Conservation (phyloP, 768 basidiomycete genomes). For the Lyophyllum shimeji region DNA sequence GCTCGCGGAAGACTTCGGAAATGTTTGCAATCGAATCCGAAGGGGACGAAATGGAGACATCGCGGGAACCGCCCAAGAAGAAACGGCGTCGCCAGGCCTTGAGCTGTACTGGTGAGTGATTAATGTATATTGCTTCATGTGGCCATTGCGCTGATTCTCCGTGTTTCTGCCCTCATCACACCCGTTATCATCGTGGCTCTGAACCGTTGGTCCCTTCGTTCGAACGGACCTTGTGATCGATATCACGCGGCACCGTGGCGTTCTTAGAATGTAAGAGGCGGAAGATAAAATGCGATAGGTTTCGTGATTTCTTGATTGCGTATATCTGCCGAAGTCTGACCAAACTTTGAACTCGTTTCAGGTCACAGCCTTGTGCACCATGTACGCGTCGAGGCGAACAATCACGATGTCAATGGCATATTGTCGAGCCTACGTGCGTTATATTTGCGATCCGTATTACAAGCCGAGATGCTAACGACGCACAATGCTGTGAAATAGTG, state of each 20-base stretch:
- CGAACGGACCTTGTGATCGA: constrained; percentile 28
- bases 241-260: constrained; percentile 23
- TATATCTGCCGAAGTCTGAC: constrained; percentile 22
- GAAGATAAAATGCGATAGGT: constrained; percentile 90
- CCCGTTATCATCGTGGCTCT: constrained; percentile 17
- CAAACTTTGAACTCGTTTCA: constrained; percentile 25
- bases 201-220: constrained; percentile 18
- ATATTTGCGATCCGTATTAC: constrained; percentile 17
- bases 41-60: constrained; percentile 48
- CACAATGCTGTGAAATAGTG: constrained; percentile 38
- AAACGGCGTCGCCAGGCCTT: constrained; percentile 79
- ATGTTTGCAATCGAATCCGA: constrained; percentile 53
- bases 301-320: constrained; percentile 23
- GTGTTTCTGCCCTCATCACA: constrained; percentile 20
- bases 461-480: constrained; percentile 11
- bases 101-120: constrained; percentile 75
- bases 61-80: constrained; percentile 71
- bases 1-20: constrained; percentile 28
- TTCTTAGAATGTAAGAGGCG: constrained; percentile 76
- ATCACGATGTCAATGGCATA: constrained; percentile 80
- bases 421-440: constrained; percentile 78
- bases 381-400: constrained; percentile 81
- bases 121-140: constrained; percentile 15
- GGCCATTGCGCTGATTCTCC: constrained; percentile 4
- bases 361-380: constrained; percentile 79